Evolutionary conservation across 768 basidiomycete genomes (phyloP), one percentile per base, ranked within the genome.

Genomic region (Heimioporus sp.): DNA sequence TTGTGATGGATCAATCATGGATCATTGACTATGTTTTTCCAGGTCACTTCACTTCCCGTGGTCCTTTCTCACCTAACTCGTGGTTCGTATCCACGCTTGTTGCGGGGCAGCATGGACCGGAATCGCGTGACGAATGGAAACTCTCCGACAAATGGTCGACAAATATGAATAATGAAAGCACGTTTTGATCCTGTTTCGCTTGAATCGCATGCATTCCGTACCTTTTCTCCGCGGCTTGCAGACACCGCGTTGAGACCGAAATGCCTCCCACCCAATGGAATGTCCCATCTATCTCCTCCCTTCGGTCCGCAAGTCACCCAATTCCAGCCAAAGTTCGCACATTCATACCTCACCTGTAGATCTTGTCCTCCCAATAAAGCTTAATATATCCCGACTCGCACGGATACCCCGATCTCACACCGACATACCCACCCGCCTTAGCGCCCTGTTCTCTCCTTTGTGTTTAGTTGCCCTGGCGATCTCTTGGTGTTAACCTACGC

Each of bases 101-200:
- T 35, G 30, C 35, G 17, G 24, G 41, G 32, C 28, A 37, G 51
- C 45, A 32, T 37, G 47, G 48, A 42, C 49, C 20, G 38, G 53
- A 34, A 53, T 51, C 51, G 20, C 49, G 50, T 49, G 55, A 35
- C 30, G 46, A 46, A 52, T 64, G 54, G 37, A 53, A 47, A 17
- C 28, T 48, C 39, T 35, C 28, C 42, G 31, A 43, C 40, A 13
- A 37, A 42, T 41, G 47, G 47, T 49, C 43, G 34, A 43, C 28
- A 17, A 43, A 45, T 44, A 36, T 21, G 35, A 49, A 48, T 32
- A 32, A 43, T 28, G 35, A 35, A 47, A 47, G 32, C 40, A 48
- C 24, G 24, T 40, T 37, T 53, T 42, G 51, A 31, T 32, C 46
- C 4, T 20, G 30, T 43, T 42, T 40, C 39, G 20, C 6, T 38